Evolutionary conservation across 2,329 filamentous ascomycete genomes (phyloP).

Genomic region (Fusarium sp.): DNA sequence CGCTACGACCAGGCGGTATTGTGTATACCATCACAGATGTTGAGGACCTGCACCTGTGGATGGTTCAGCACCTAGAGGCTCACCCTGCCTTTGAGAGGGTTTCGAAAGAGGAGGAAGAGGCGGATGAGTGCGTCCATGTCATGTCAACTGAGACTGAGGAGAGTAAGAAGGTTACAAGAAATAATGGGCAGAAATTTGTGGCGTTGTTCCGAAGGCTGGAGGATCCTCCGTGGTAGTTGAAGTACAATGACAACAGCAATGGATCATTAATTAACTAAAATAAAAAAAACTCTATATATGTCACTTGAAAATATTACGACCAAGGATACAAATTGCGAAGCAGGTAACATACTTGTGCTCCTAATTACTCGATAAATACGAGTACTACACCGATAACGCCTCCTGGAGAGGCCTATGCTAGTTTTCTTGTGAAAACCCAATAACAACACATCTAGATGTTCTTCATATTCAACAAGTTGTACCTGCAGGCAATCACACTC

Average conservation of each 20-base stretch:
- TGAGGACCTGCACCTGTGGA: slow-evolving; percentile 92
- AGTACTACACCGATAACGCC: neutral
- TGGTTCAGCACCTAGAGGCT: slow-evolving; percentile 84
- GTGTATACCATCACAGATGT: slow-evolving; percentile 98
- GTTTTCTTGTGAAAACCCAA: too few species aligned
- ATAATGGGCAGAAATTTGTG: slow-evolving; percentile 90
- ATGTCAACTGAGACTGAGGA: slow-evolving; percentile 93
- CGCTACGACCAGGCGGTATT: slow-evolving; percentile 82
- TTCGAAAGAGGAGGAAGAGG: slow-evolving; percentile 71
- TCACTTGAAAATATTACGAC: neutral
- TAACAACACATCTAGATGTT: neutral
- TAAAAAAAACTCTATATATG: neutral
- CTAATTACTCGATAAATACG: too few species aligned
- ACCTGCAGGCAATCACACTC: slow-evolving; percentile 15
- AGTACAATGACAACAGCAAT: neutral
- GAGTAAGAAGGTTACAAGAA: slow-evolving; percentile 94
- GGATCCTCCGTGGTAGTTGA: slow-evolving; percentile 79
- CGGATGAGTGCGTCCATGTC: slow-evolving; percentile 75
- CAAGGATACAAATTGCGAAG: neutral
- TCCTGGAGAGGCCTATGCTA: neutral
- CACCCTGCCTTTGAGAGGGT: slow-evolving; percentile 85
- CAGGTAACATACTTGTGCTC: neutral
- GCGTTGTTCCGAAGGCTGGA: slow-evolving; percentile 85
- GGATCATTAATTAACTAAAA: neutral
- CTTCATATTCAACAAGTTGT: neutral